Base-by-base conservation (phyloP, 371 early-diverging fungal genomes). In the Lichtheimia corymbifera region DNA sequence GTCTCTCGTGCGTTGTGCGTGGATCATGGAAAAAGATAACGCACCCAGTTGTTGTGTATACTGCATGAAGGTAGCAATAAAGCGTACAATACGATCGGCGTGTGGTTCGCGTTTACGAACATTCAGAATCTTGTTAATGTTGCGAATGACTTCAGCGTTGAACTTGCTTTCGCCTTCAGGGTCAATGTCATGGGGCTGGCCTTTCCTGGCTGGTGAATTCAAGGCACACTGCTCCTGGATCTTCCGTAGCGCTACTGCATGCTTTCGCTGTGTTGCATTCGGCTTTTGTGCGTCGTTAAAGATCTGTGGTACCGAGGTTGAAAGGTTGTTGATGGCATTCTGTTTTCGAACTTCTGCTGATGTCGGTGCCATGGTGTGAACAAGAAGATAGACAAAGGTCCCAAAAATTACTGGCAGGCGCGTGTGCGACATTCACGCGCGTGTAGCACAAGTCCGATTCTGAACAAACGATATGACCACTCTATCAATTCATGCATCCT, bases 251-350 rank as follows among this genome's bases (percentile, higher is more conserved):
- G 86, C 83, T 43, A 88, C 84, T 13, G 89, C 87, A 63, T 89
- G 84, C 62, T 85, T 88, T 61, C 91, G 85, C 64, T 90, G 88
- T 4, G 81, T 82, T 5, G 88, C 82, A 18, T 82, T 76, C 0
- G 87, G 79, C 58, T 82, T 82, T 67, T 92, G 92, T 5, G 88
- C 83, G n/a, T 92, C 91, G 62, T 88, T 87, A 67, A 93, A 92
- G 55, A 93, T 80, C 55, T 79, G 70, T 0, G 87, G 83, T n/a
- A 91, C 55, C 11, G 67, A 63, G 7, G 73, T 73, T 20, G 72
- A 67, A 55, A 89, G 55, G n/a, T 74, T 66, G 4, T 24, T 47
- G 9, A 61, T 18, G 11, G 61, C 54, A 25, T 53, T n/a, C 22
- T 30, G 30, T 61, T 61, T 61, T 17, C 61, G 61, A 18, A 11